A percentile compares a stretch with the other conserved stretches of the same genome.
Conservation (phyloP, 306 rosid species). For the Gastrolobium villosum region DNA sequence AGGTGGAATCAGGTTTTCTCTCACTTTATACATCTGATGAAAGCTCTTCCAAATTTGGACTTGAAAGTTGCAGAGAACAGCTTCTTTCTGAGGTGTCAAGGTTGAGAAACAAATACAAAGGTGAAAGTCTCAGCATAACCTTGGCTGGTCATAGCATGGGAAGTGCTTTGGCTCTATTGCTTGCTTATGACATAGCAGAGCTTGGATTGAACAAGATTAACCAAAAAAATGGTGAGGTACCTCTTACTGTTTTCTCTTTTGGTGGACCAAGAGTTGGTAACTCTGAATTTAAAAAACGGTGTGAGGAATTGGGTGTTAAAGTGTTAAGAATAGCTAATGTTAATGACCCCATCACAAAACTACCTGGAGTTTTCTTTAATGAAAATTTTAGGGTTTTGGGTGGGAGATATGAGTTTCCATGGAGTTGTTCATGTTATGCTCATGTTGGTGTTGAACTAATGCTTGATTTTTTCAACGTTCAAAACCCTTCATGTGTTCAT, state of each 20-base stretch:
- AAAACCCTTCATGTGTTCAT: conserved; percentile 93
- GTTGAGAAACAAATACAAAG: conserved; percentile 64
- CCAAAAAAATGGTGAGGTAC: conserved; percentile 7
- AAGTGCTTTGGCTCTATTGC: conserved; percentile 83
- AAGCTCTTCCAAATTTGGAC: conserved; percentile 63
- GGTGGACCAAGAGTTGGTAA: conserved; percentile 96
- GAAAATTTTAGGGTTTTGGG: conserved; percentile 91
- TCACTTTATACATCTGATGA: conserved; percentile 84
- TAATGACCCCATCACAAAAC: conserved; percentile 88
- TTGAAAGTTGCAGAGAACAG: conserved; percentile 87
- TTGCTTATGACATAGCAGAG: conserved; percentile 90
- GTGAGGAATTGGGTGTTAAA: conserved; percentile 87
- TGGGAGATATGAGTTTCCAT: conserved; percentile 62
- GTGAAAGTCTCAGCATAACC: conserved; percentile 73
- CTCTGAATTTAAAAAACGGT: conserved; percentile 68
- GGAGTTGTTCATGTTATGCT: conserved; percentile 82
- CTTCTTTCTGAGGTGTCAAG: conserved; percentile 79
- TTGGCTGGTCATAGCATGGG: conserved; percentile 97
- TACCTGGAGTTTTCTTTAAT: conserved; percentile 86
- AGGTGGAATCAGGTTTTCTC: conserved; percentile 86
- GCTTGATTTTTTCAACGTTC: conserved; percentile 82
- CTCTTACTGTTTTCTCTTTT: conserved; percentile 79
- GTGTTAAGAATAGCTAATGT: conserved; percentile 77
- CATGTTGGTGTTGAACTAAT: conserved; percentile 90
- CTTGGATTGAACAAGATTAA: conserved; percentile 63